These are phyloP conservation scores for Aspergillus fumigatiaffinis DNA, from an alignment of 2,329 filamentous ascomycete species.

Conservation along the genomic window DNA sequence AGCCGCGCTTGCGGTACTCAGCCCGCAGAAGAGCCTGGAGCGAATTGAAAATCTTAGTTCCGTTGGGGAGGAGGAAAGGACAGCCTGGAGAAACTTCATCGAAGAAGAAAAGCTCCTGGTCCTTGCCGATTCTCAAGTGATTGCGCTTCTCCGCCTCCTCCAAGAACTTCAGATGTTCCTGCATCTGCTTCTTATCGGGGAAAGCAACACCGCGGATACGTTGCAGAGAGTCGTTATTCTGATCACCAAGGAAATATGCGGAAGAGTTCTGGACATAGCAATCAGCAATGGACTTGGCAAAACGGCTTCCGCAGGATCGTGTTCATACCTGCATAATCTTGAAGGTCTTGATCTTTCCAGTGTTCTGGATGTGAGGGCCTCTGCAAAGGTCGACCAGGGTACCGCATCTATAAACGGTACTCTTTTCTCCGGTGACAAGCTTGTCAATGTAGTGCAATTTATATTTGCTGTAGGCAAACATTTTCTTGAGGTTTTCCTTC, in stretches of 20 bases:
- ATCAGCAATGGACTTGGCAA: slow-evolving; percentile 3
- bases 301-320: background rate
- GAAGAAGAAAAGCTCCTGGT: slow-evolving; percentile 98
- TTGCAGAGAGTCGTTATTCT: slow-evolving; percentile 90
- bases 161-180: slow-evolving; percentile 89
- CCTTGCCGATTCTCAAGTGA: slow-evolving; percentile 86
- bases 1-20: slow-evolving; percentile 90
- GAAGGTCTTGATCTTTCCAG: slow-evolving; percentile 90
- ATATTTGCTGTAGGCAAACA: slow-evolving; percentile 98
- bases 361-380: slow-evolving; percentile 91
- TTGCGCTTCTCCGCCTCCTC: slow-evolving; percentile 98
- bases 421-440: slow-evolving; percentile 86
- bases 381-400: slow-evolving; percentile 93
- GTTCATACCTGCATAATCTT: slow-evolving; percentile 71
- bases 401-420: slow-evolving; percentile 91
- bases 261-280: slow-evolving; percentile 57
- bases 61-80: slow-evolving; percentile 87
- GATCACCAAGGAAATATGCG: slow-evolving; percentile 91
- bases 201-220: slow-evolving; percentile 95
- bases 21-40: slow-evolving; percentile 75
- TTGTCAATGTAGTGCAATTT: slow-evolving; percentile 97
- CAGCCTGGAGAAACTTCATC: slow-evolving; percentile 90
- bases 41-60: slow-evolving; percentile 88
- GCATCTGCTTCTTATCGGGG: slow-evolving; percentile 93
- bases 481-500: slow-evolving; percentile 87